Percentiles rank a stretch among this genome's conserved stretches.
Conservation (phyloP, 2,329 filamentous ascomycete genomes). For the Talaromyces pinophilus region DNA sequence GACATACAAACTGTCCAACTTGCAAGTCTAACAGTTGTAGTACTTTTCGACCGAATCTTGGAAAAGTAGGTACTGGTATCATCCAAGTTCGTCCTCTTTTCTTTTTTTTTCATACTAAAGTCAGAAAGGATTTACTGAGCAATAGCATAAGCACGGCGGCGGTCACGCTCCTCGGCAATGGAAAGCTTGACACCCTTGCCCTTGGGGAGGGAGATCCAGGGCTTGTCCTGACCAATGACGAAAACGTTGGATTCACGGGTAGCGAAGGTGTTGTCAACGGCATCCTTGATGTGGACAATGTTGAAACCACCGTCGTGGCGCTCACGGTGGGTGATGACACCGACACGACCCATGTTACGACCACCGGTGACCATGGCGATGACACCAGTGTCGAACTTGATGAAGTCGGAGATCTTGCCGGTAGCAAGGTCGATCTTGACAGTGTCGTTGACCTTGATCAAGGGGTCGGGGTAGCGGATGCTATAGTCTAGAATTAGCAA, state of each 20-base stretch:
- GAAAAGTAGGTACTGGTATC: constrained; percentile 11
- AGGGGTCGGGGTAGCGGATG: constrained; percentile 98
- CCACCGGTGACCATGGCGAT: constrained; percentile 99
- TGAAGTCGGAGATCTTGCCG: constrained; percentile 97
- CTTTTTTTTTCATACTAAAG: background rate
- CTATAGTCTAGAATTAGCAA: constrained; percentile 55
- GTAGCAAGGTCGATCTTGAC: constrained; percentile 98
- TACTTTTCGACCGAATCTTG: constrained; percentile 9
- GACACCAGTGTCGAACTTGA: constrained; percentile 97
- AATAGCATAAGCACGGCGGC: constrained; percentile 73
- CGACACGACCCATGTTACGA: constrained; percentile 99
- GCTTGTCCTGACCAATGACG: constrained; percentile 97
- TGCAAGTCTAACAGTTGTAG: background rate
- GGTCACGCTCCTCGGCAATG: constrained; percentile 98
- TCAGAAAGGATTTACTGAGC: constrained; percentile 45
- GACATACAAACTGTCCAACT: constrained; percentile 8
- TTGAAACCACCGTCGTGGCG: constrained; percentile 99
- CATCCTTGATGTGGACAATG: constrained; percentile 99
- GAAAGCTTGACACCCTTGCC: constrained; percentile 99
- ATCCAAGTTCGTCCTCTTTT: constrained; percentile 7
- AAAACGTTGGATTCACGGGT: constrained; percentile 99
- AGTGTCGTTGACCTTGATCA: constrained; percentile 99
- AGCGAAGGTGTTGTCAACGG: constrained; percentile 99
- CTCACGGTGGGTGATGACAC: constrained; percentile 99
- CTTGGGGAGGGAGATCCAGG: constrained; percentile 99